Evolutionary conservation across 2,329 filamentous ascomycete species (phyloP).

Genomic region (Botrytis aclada): DNA sequence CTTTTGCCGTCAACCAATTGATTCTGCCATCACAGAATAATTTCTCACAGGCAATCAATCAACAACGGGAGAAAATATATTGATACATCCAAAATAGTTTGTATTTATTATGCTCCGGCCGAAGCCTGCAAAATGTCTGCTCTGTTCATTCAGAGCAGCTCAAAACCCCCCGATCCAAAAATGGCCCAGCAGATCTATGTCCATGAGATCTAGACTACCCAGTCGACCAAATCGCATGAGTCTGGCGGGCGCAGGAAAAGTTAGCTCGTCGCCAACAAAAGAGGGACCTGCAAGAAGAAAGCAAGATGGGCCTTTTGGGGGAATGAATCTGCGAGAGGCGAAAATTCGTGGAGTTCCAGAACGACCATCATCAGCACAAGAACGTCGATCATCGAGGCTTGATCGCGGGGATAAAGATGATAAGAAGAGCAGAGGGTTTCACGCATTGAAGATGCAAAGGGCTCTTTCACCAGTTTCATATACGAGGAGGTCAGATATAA

Average conservation of each 20-base stretch:
- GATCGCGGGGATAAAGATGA: conserved; percentile 21
- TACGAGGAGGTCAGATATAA: conserved; percentile 53
- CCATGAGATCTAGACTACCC: conserved; percentile 18
- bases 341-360: conserved; percentile 44
- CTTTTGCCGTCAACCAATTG: background rate
- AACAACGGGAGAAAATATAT: background rate
- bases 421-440: conserved; percentile 47
- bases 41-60: background rate
- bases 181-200: conserved; percentile 29
- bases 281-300: conserved; percentile 40
- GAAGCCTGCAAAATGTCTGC: conserved; percentile 39
- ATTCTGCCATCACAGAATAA: conserved; percentile 3
- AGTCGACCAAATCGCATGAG: conserved; percentile 33
- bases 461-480: conserved; percentile 75
- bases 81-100: background rate
- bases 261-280: conserved; percentile 22
- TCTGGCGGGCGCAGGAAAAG: conserved; percentile 29
- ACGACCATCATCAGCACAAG: conserved; percentile 33
- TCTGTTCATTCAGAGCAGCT: conserved; percentile 55
- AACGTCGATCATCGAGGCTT: conserved; percentile 19
- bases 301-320: conserved; percentile 53
- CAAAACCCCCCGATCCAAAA: conserved; percentile 45
- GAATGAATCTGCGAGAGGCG: conserved; percentile 54
- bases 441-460: conserved; percentile 92
- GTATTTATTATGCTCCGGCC: conserved; percentile 31